Evolutionary conservation across 148 eudicot species (phyloP).

Genomic region (Simmondsia chinensis): DNA sequence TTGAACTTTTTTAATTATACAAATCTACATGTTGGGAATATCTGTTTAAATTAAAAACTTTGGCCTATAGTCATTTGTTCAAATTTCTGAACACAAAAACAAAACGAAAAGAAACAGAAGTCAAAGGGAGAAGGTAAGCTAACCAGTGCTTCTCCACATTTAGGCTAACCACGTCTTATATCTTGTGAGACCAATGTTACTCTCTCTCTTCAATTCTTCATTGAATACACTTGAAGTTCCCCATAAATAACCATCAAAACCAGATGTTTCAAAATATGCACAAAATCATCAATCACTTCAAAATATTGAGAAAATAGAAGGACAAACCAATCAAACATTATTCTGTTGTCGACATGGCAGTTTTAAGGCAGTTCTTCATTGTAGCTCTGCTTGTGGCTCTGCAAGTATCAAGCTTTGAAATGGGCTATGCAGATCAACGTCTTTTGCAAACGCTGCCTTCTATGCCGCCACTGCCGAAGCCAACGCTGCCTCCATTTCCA

Average conservation of each 20-base stretch:
- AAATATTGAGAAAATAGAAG: not conserved
- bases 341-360: constrained; percentile 6
- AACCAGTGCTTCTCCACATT: constrained; percentile 6
- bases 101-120: not conserved
- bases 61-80: not conserved
- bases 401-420: constrained; percentile 12
- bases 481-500: constrained; percentile 8
- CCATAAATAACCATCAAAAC: constrained; percentile 8
- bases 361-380: constrained; percentile 8
- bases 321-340: not conserved
- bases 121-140: constrained; percentile 15
- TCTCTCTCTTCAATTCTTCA: not conserved
- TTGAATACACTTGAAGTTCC: too few relatives aligned
- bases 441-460: constrained; percentile 24
- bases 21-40: not conserved
- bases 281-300: not conserved
- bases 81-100: not conserved
- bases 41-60: not conserved
- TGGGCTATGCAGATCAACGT: constrained; percentile 12
- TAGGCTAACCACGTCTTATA: constrained; percentile 16
- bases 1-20: not conserved
- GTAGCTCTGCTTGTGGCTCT: constrained; percentile 9
- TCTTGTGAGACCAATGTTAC: not conserved
- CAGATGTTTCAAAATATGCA: not conserved
- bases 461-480: constrained; percentile 9